Percentiles rank a stretch among this genome's conserved stretches.
phyloP scores from a whole-genome alignment of 2,329 filamentous ascomycete genomes.

The Hymenotorrendiella dingleyae region DNA sequence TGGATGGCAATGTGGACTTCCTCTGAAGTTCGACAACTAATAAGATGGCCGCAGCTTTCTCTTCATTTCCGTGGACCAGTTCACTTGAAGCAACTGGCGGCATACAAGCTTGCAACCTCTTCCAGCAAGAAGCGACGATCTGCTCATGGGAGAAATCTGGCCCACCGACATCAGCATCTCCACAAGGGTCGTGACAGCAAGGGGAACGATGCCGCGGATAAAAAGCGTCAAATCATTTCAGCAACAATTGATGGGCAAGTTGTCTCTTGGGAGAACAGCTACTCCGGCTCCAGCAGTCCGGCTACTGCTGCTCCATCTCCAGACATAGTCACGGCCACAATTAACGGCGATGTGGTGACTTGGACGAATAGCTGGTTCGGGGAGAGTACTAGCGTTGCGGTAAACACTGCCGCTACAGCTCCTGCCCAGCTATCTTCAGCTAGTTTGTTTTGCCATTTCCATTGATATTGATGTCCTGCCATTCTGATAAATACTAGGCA shows the following conservation, averaged over 20 bases:
- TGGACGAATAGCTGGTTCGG: conserved; percentile 20
- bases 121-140: conserved; percentile 32
- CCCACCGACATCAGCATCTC: conserved; percentile 47
- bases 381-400: conserved; percentile 3
- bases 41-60: conserved; percentile 50
- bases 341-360: conserved; percentile 21
- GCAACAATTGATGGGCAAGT: conserved; percentile 54
- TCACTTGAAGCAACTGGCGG: conserved; percentile 60
- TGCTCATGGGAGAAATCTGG: conserved; percentile 34
- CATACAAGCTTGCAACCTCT: conserved; percentile 50
- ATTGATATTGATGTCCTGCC: no score
- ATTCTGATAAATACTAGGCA: neutral
- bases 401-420: neutral
- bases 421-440: neutral
- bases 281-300: conserved; percentile 25
- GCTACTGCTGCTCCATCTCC: conserved; percentile 14
- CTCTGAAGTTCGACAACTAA: neutral
- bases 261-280: conserved; percentile 55
- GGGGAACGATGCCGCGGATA: conserved; percentile 22
- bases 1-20: conserved; percentile 3
- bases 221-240: conserved; percentile 46
- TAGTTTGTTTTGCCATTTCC: neutral
- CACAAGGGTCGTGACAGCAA: conserved; percentile 31
- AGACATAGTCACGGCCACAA: conserved; percentile 21
- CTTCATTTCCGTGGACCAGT: conserved; percentile 68